Evolutionary conservation across 1,139 yeast species (phyloP).

Genomic region (Ashbya aceris): DNA sequence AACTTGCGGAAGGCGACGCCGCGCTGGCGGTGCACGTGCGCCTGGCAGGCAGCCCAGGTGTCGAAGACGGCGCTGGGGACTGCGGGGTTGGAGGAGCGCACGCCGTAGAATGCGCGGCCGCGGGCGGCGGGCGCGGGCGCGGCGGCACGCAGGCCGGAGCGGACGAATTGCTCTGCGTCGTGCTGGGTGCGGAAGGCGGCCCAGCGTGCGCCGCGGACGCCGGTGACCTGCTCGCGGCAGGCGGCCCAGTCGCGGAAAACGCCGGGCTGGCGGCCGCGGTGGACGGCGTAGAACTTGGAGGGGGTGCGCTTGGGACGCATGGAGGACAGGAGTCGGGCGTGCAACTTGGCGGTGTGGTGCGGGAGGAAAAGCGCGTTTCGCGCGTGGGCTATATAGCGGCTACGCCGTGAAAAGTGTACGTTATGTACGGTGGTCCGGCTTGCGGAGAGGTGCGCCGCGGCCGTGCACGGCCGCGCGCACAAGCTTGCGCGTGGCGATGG

Average conservation of each 20-base stretch:
- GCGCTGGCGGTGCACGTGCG: constrained; percentile 36
- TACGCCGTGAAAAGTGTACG: no score
- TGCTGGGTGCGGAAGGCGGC: constrained; percentile 41
- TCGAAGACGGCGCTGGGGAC: constrained; percentile 31
- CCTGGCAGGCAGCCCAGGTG: constrained; percentile 40
- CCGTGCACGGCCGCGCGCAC: constrained; percentile 13
- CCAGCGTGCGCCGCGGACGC: constrained; percentile 44
- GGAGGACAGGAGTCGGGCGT: no score
- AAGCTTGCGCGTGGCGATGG: constrained; percentile 51
- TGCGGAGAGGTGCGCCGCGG: neutral
- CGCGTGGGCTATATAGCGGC: no score
- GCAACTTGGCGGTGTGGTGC: no score
- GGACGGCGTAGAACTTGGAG: constrained; percentile 45
- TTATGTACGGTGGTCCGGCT: no score
- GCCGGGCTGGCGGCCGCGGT: constrained; percentile 45
- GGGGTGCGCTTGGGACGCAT: neutral
- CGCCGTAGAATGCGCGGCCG: constrained; percentile 21
- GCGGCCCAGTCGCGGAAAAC: constrained; percentile 45
- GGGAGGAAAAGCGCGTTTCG: no score
- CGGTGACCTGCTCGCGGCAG: constrained; percentile 40
- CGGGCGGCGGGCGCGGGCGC: neutral
- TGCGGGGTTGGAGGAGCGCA: constrained; percentile 35
- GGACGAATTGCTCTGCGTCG: constrained; percentile 39
- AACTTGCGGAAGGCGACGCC: constrained; percentile 44
- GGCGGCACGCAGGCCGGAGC: constrained; percentile 6